Conservation (phyloP, 108 stramenopile species). For the Aurantiochytrium sp. region DNA sequence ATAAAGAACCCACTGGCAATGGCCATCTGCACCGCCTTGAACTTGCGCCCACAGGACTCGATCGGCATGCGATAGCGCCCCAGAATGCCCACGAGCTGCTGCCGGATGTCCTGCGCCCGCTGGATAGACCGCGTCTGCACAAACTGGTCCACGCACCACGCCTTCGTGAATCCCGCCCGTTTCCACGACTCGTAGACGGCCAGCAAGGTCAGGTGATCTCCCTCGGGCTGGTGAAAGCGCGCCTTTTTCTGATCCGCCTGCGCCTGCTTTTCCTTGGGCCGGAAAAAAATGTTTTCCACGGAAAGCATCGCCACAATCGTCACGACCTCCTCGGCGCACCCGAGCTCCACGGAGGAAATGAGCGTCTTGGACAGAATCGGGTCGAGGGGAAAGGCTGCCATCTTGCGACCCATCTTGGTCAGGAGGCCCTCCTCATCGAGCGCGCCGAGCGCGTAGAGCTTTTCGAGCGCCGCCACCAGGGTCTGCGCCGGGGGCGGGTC, state of each 20-base stretch:
- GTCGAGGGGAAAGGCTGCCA: constrained; percentile 98
- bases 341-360: constrained; percentile 85
- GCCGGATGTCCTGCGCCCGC: constrained; percentile 95
- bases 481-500: constrained; percentile 95
- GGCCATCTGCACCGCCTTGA: constrained; percentile 88
- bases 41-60: constrained; percentile 88
- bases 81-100: constrained; percentile 98
- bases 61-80: constrained; percentile 92
- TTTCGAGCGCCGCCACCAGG: constrained; percentile 89
- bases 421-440: constrained; percentile 94
- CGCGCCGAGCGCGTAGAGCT: constrained; percentile 87
- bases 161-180: constrained; percentile 78
- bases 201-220: constrained; percentile 92
- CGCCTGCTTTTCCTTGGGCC: constrained; percentile 94
- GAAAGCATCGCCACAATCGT: constrained; percentile 92
- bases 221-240: constrained; percentile 97
- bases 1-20: constrained; percentile 96
- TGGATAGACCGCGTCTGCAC: constrained; percentile 91
- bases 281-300: constrained; percentile 94
- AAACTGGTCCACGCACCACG: constrained; percentile 99
- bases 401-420: constrained; percentile 85
- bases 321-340: constrained; percentile 93
- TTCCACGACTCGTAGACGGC: constrained; percentile 94
- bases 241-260: constrained; percentile 99
- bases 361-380: constrained; percentile 91